Base-by-base conservation (phyloP, 2,329 filamentous ascomycete genomes). In the Didymella glomerata region DNA sequence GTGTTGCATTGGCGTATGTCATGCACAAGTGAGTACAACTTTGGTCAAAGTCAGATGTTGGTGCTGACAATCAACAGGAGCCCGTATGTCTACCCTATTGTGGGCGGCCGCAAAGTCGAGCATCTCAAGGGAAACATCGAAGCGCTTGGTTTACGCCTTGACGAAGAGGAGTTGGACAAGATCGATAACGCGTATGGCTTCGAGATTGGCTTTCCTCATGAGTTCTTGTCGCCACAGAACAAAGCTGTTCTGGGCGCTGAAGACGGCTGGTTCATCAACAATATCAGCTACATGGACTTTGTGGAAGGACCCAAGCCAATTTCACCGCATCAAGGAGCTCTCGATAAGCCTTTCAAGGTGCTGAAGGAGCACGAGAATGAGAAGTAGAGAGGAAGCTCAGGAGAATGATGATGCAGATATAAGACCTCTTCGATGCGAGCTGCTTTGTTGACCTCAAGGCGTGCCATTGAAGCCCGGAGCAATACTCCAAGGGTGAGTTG, bases 101-200 rank as follows among this genome's bases (percentile, higher is more conserved):
- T 92, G 4, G 90, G 90, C 7, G 88, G 88, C 0, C 83, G 89
- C 11, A 92, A 87, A 66, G 74, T 90, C 10, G 86, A 88, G 45
- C 89, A 93, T 70, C 78, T 93, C 42, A 84, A 88, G 70, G 82
- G 82, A 57, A 92, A 92, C 67, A 89, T 92, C 63, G 84, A 88
- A 68, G 88, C 88, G 0, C 79, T 93, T 36, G 81, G 79, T 1
- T 77, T 92, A 40, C 77, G 82, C 54, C 78, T 93, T 32, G 83
- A 79, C 0, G 72, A 80, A 0, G 82, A 88, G 55, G 88, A 93
- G 44, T 84, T 93, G 28, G 77, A 85, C 40, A 84, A 87, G 67
- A 87, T 93, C 57, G 90, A 93, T 61, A 78, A 70, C 4, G 86
- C 87, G 0, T 80, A 80, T 24, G 78, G 80, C 0, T 90, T 92